Evolutionary conservation across 208 protist species (phyloP), one percentile per base, ranked within the genome.

Genomic region (Balamuthia mandrillaris): DNA sequence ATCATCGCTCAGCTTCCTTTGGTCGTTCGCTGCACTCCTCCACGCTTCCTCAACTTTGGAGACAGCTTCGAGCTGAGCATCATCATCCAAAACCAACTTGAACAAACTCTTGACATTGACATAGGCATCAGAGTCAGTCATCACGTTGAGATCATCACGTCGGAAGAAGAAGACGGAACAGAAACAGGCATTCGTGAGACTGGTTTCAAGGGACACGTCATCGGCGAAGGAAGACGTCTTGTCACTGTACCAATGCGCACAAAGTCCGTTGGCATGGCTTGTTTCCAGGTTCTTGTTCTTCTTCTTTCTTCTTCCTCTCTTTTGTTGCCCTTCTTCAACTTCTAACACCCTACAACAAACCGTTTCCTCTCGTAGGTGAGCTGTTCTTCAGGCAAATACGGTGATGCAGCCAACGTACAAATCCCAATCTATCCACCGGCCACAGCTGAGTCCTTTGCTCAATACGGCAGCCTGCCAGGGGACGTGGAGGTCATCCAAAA

Each of bases 41-140:
- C 75, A 1, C 75, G 75, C 49, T 83, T 83, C 75, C 75, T 83
- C 54, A 83, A 83, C 75, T 83, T 42, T 37, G 75, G 75, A 33
- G 75, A 83, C 54, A 24, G 54, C 14, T 63, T 37, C 54, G 56
- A 83, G 54, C 21, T 83, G 29, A 63, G 54, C 3, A 56, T 83
- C 2, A 68, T 83, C 56, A 68, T 83, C 42, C 75, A 83, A n/a
- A 79, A 79, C 70, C 70, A 79, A 37, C 70, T 79, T 18, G 70
- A 79, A 27, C 47, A 79, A 21, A 42, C 70, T 0, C 45, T 79
- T 3, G 29, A 60, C 16, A 49, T 58, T 31, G 60, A 49, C 47
- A 79, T 79, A 49, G 70, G 21, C 18, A 27, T 79, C 18, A 42
- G 70, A 9, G 7, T 49, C 47, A 79, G 70, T 49, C 47, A 79